These are phyloP conservation scores for Neurospora cerealis DNA, from an alignment of 495 filamentous ascomycete genomes.

Conservation along the genomic window DNA sequence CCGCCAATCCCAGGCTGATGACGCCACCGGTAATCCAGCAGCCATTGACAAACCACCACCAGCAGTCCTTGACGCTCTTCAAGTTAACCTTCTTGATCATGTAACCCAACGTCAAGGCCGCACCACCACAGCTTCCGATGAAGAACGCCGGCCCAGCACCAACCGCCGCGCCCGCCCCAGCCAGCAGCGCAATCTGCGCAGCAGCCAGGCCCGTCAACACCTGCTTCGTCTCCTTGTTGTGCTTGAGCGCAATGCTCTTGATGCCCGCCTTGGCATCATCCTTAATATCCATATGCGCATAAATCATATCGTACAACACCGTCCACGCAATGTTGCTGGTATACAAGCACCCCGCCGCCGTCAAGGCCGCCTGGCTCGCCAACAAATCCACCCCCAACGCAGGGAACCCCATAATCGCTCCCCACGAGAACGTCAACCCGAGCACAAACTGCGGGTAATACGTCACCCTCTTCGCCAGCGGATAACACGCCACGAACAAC, in stretches of 20 bases:
- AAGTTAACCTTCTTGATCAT: slow-evolving; percentile 89
- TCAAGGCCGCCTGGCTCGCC: slow-evolving; percentile 49
- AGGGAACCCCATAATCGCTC: slow-evolving; percentile 92
- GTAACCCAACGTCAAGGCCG: slow-evolving; percentile 58
- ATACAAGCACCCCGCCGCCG: slow-evolving; percentile 67
- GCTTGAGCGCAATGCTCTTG: slow-evolving; percentile 86
- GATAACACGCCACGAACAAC: slow-evolving; percentile 79
- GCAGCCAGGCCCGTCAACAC: slow-evolving; percentile 68
- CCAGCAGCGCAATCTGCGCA: slow-evolving; percentile 69
- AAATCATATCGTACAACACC: slow-evolving; percentile 95
- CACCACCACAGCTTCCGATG: slow-evolving; percentile 74
- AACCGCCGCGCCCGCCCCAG: slow-evolving; percentile 58
- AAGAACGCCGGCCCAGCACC: slow-evolving; percentile 83
- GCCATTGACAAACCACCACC: slow-evolving; percentile 86
- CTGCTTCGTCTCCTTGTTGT: slow-evolving; percentile 79
- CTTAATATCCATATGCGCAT: slow-evolving; percentile 96
- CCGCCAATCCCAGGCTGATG: slow-evolving; percentile 39
- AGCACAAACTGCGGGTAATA: slow-evolving; percentile 91
- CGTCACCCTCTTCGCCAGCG: slow-evolving; percentile 86
- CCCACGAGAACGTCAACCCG: slow-evolving; percentile 93
- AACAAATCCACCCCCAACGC: slow-evolving; percentile 79
- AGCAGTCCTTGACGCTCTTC: slow-evolving; percentile 76
- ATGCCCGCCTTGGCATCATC: slow-evolving; percentile 90
- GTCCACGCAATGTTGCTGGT: slow-evolving; percentile 87
- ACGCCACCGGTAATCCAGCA: slow-evolving; percentile 47